Percentiles rank a stretch among this genome's conserved stretches.
Evolutionary conservation across 139 green algal species (phyloP).

Genomic region (Tetradesmus lagerheimii): DNA sequence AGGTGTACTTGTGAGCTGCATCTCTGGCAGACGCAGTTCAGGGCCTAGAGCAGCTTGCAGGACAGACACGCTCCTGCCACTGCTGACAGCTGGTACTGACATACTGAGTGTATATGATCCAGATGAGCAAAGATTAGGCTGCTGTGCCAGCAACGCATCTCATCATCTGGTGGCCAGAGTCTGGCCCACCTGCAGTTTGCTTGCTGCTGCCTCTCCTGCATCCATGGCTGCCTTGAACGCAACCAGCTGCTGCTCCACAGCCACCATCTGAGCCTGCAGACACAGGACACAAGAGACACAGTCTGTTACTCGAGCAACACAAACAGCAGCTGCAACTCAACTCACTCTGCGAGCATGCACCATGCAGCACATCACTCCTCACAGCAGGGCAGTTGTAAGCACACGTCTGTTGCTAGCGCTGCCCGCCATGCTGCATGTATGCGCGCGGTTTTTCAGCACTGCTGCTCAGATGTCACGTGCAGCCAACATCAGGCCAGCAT

Average conservation of each 20-base stretch:
- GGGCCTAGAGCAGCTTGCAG: too few species aligned
- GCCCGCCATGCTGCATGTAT: neutral
- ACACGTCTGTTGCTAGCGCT: neutral
- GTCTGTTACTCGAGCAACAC: too few species aligned
- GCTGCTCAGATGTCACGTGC: neutral
- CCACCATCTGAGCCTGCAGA: constrained; percentile 31
- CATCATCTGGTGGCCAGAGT: neutral
- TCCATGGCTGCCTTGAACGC: constrained; percentile 32
- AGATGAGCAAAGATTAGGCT: too few species aligned
- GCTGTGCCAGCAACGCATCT: too few species aligned
- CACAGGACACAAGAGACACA: neutral
- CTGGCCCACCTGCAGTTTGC: neutral
- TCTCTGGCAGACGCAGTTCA: too few species aligned
- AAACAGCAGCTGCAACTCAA: too few species aligned
- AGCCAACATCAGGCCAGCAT: neutral
- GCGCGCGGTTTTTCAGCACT: neutral
- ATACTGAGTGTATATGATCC: too few species aligned
- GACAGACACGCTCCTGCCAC: too few species aligned
- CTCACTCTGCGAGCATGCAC: too few species aligned
- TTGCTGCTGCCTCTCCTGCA: constrained; percentile 9
- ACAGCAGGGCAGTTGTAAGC: neutral
- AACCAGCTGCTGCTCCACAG: constrained; percentile 36
- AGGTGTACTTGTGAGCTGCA: too few species aligned
- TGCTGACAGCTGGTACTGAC: too few species aligned
- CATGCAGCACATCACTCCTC: neutral